Conservation (phyloP, 2,329 filamentous ascomycete genomes). For the Parascedosporium putredinis region DNA sequence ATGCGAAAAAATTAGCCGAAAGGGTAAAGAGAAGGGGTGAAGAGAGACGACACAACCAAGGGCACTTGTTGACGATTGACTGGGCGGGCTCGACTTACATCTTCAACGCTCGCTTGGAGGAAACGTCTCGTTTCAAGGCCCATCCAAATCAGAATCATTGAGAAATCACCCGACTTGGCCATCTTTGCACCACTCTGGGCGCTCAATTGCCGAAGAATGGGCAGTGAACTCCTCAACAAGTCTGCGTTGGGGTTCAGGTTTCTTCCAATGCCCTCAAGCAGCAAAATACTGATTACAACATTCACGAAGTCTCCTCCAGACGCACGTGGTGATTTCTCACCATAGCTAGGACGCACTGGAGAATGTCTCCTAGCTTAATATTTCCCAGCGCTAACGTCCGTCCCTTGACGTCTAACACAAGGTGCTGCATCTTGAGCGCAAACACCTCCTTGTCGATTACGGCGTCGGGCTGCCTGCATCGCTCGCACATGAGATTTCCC, state of each 20-base stretch:
- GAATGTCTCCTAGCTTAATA: constrained; percentile 90
- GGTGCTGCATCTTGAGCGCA: constrained; percentile 91
- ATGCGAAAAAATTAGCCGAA: background rate
- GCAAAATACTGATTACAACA: constrained; percentile 86
- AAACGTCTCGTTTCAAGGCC: constrained; percentile 82
- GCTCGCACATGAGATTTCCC: constrained; percentile 89
- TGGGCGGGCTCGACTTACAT: constrained; percentile 45
- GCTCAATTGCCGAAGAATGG: constrained; percentile 80
- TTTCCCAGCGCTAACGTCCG: constrained; percentile 85
- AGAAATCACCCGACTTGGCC: constrained; percentile 63
- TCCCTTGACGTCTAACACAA: constrained; percentile 83
- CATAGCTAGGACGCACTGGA: constrained; percentile 85
- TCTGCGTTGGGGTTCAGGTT: constrained; percentile 79
- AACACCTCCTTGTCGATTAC: constrained; percentile 87
- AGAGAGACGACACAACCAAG: background rate
- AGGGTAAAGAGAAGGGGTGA: constrained; percentile 8
- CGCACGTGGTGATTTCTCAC: constrained; percentile 86
- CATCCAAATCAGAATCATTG: constrained; percentile 84
- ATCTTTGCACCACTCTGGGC: constrained; percentile 63
- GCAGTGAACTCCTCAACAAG: constrained; percentile 73
- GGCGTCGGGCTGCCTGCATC: constrained; percentile 82
- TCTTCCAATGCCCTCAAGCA: constrained; percentile 88
- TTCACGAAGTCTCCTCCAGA: constrained; percentile 95
- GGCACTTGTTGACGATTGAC: too few species aligned
- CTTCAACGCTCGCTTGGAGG: constrained; percentile 81